Conservation (phyloP, 2,329 filamentous ascomycete genomes). For the Scytalidium lignicola region DNA sequence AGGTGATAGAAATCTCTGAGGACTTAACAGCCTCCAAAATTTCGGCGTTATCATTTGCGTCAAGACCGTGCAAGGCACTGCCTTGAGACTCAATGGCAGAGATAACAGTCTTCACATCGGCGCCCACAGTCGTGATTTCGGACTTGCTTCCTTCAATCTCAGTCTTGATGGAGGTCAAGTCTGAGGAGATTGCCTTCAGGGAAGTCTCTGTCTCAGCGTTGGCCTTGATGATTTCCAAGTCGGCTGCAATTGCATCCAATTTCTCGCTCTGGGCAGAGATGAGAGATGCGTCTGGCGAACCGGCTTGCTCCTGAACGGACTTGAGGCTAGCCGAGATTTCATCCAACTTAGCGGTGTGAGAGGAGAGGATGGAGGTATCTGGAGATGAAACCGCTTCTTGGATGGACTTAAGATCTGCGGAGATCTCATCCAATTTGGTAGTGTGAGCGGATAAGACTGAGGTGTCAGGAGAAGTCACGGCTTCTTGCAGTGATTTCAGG, state of each 20-base stretch:
- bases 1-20: background rate
- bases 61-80: slow-evolving; percentile 30
- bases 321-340: slow-evolving; percentile 19
- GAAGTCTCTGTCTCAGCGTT: slow-evolving; percentile 6
- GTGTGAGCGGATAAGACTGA: too few relatives aligned
- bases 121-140: background rate
- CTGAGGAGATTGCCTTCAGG: slow-evolving; percentile 5
- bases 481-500: slow-evolving; percentile 15
- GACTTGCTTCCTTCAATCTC: background rate
- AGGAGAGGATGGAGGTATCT: slow-evolving; percentile 7
- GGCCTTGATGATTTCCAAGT: slow-evolving; percentile 2
- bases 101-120: background rate
- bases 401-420: slow-evolving; percentile 16
- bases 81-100: background rate
- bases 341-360: slow-evolving; percentile 16
- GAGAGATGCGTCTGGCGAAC: background rate
- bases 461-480: slow-evolving; percentile 5
- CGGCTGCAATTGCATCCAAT: slow-evolving; percentile 10
- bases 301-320: slow-evolving; percentile 13
- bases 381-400: slow-evolving; percentile 13
- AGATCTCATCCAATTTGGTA: background rate
- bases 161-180: slow-evolving; percentile 17
- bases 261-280: slow-evolving; percentile 7
- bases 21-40: background rate
- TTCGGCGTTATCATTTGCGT: slow-evolving; percentile 17